phyloP scores from a whole-genome alignment of 1,284 basidiomycete genomes.

The Blastosporella zonata region DNA sequence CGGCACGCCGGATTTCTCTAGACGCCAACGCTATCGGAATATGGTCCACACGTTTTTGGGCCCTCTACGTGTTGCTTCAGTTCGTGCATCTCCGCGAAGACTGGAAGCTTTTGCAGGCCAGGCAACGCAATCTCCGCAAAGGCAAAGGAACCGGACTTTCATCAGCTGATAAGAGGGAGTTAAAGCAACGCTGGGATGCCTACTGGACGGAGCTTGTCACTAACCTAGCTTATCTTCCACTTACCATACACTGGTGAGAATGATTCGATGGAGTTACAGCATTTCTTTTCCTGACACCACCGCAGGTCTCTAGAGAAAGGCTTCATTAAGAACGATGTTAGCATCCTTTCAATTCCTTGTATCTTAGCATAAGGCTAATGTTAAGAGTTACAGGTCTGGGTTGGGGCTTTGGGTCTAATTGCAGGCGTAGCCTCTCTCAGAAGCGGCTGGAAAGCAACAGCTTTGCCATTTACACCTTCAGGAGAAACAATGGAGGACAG shows the following conservation, averaged over 20 bases:
- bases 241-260: constrained; percentile 80
- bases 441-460: constrained; percentile 74
- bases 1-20: constrained; percentile 41
- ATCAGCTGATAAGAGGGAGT: constrained; percentile 52
- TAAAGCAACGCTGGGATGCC: constrained; percentile 61
- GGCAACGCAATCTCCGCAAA: constrained; percentile 54
- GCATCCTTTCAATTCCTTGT: constrained; percentile 13
- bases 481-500: constrained; percentile 12
- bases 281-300: background rate
- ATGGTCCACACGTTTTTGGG: constrained; percentile 80
- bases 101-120: constrained; percentile 49
- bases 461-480: constrained; percentile 35
- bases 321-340: constrained; percentile 62
- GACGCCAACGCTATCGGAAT: constrained; percentile 48
- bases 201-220: constrained; percentile 73
- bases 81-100: constrained; percentile 71
- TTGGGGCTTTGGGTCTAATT: constrained; percentile 59
- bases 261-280: constrained; percentile 2
- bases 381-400: constrained; percentile 47
- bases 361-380: background rate
- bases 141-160: constrained; percentile 49
- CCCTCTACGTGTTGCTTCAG: constrained; percentile 69
- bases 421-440: constrained; percentile 66
- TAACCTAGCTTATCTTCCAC: constrained; percentile 74
- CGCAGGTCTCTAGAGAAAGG: constrained; percentile 67